Percentiles rank a stretch among this genome's conserved stretches.
These are phyloP conservation scores for Tillandsia leiboldiana DNA, from an alignment of 176 grass and related monocot species.

Conservation along the genomic window DNA sequence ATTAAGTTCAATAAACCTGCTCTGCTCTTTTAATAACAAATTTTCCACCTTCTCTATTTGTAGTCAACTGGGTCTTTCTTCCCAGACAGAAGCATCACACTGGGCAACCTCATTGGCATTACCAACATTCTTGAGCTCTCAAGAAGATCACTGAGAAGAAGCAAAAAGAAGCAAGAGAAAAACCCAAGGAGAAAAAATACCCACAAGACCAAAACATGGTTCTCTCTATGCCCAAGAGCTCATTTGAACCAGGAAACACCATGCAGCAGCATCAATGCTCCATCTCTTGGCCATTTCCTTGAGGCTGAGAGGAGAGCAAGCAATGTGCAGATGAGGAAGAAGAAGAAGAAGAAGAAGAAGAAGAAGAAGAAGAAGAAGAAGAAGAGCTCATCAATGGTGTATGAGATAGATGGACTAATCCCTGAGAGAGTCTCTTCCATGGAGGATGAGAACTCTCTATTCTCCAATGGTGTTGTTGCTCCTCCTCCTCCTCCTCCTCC, in stretches of 20 bases:
- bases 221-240: constrained; percentile 12
- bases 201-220: background rate
- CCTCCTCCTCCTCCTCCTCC: background rate
- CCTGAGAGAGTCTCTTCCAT: background rate
- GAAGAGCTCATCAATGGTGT: background rate
- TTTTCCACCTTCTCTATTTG: background rate
- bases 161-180: background rate
- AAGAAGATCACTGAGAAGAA: constrained; percentile 2
- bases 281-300: constrained; percentile 22
- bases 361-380: background rate
- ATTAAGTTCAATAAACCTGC: background rate
- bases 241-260: background rate
- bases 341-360: background rate
- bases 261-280: background rate
- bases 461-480: constrained; percentile 7
- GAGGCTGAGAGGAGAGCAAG: constrained; percentile 15
- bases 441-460: constrained; percentile 4
- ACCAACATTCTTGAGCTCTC: constrained; percentile 19
- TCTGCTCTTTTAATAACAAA: background rate
- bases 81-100: constrained; percentile 7
- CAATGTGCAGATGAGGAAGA: background rate
- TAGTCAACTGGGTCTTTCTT: constrained; percentile 22
- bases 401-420: background rate
- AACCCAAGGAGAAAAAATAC: constrained; percentile 7
- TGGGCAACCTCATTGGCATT: constrained; percentile 28